Conservation (phyloP, 768 basidiomycete genomes). For the Lentinula sp. region DNA sequence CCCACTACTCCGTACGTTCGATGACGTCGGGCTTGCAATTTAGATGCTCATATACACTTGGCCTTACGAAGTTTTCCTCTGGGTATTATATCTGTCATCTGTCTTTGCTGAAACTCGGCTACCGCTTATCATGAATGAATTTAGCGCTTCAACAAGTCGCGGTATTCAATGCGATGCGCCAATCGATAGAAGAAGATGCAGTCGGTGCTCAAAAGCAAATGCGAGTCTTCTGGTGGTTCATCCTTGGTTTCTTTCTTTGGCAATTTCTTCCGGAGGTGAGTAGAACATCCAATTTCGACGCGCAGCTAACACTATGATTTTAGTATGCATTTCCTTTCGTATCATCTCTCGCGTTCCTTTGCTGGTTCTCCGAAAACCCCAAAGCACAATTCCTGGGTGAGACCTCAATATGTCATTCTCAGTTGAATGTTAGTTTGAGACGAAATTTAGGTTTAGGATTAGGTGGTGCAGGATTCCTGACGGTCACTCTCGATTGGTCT, state of each 20-base stretch:
- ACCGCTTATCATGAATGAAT: slow-evolving; percentile 6
- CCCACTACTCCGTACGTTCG: slow-evolving; percentile 14
- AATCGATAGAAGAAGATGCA: slow-evolving; percentile 3
- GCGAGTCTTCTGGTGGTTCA: slow-evolving; percentile 17
- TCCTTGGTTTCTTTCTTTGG: slow-evolving; percentile 6
- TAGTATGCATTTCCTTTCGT: slow-evolving; percentile 20
- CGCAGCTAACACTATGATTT: not conserved
- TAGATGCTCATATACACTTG: not conserved
- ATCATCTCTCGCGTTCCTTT: slow-evolving; percentile 19
- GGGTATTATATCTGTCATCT: not conserved
- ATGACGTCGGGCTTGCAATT: not conserved
- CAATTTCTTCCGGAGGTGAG: slow-evolving; percentile 17
- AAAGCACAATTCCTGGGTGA: slow-evolving; percentile 12
- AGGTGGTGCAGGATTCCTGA: slow-evolving; percentile 18
- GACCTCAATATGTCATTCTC: not conserved
- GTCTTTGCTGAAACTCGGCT: not conserved
- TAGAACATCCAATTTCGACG: not conserved
- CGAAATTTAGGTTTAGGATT: slow-evolving; percentile 14
- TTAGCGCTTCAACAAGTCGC: slow-evolving; percentile 13
- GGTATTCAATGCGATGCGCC: slow-evolving; percentile 11
- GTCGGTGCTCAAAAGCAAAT: slow-evolving; percentile 14
- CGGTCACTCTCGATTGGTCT: slow-evolving; percentile 18
- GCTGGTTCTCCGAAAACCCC: slow-evolving; percentile 19
- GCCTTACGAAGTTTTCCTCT: not conserved
- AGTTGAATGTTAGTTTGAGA: slow-evolving; percentile 4